Evolutionary conservation across 805 yeast genomes (phyloP), one percentile per base, ranked within the genome.

Genomic region (Kodamaea laetipori): DNA sequence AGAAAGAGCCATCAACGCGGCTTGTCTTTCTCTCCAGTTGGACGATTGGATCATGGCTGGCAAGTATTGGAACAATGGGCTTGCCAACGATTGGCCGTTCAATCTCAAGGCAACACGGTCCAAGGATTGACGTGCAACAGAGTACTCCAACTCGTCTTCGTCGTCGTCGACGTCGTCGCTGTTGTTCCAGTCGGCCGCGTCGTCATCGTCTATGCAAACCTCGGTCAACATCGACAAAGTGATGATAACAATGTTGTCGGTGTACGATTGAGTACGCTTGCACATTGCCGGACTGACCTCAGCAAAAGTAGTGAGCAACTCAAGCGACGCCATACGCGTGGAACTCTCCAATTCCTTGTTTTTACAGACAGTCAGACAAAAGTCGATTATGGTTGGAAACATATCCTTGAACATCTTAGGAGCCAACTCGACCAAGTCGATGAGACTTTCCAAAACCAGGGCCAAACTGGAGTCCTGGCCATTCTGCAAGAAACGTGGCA

Each of bases 281-380:
- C 98, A 92, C 99, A 94, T 94, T 40, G 82, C 82, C 28, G 99
- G 98, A 7, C 97, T 86, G 18, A 86, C 85, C 61, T 94, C 99
- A 47, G 94, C 81, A 60, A 94, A 94, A 0, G 96, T 86, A 4
- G 96, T 87, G 53, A 90, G 71, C 45, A 94, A 75, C 67, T 94
- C 99, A 49, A 94, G 69, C 4, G 97, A 94, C 1, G 94, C 84
- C 55, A 88, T 73, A 59, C 99, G 80, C 4, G 97, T 83, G 37
- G 72, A 67, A 15, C 89, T 76, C 19, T 89, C 97, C 53, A 90
- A 68, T 15, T 87, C 95, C 56, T 76, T 79, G 66, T 89, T 84
- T 56, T 86, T 88, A 40, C 89, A 78, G 24, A 94, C 92, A 11
- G 81, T 78, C n/a, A 89, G 77, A 56, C 94, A 82, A 57, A 94